Evolutionary conservation across 805 yeast species (phyloP), one percentile per base, ranked within the genome.

Genomic region (Blastobotrys terrestris): DNA sequence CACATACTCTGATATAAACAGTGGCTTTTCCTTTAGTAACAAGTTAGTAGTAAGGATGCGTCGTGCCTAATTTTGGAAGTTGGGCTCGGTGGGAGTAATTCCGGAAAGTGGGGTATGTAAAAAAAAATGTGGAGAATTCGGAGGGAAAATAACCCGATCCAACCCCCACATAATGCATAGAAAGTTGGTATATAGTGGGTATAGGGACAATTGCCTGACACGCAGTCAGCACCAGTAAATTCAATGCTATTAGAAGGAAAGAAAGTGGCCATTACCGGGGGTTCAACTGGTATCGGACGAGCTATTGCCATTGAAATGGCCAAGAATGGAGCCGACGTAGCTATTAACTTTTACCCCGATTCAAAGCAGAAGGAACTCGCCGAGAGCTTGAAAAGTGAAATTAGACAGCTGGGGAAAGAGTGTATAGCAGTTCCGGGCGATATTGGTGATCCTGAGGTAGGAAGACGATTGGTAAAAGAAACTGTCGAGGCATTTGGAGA

Each of bases 301-400:
- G 77, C 75, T 48, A 72, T 77, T 43, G 79, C 78, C 20, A 63
- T 67, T 39, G 81, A 76, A 22, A 66, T 76, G 46, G 81, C 79
- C 3, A 67, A 67, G 51, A 66, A 71, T 8, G 75, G 74, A 16
- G 78, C 78, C 42, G 75, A 74, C n/a, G 68, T 73, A 7, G 68
- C 69, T 50, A 66, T 56, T 26, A 56, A 54, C 49, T 56, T 56
- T 43, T 54, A 16, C 39, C 59, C 62, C 11, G 53, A 56, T 31
- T 53, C 52, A 7, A 84, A 83, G 64, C 87, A 95, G 3, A 63
- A 72, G 21, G 60, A 72, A 18, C 84, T 82, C 46, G 95, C 85
- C 8, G 72, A 77, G 14, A 90, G 84, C 66, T 82, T 88, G 59
- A 69, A 53, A 21, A 39, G 52, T 19, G 70, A 65, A 39, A 63